Percentiles rank a stretch among this genome's conserved stretches.
phyloP scores from a whole-genome alignment of 345 rosid species.

The Populus ilicifolia region DNA sequence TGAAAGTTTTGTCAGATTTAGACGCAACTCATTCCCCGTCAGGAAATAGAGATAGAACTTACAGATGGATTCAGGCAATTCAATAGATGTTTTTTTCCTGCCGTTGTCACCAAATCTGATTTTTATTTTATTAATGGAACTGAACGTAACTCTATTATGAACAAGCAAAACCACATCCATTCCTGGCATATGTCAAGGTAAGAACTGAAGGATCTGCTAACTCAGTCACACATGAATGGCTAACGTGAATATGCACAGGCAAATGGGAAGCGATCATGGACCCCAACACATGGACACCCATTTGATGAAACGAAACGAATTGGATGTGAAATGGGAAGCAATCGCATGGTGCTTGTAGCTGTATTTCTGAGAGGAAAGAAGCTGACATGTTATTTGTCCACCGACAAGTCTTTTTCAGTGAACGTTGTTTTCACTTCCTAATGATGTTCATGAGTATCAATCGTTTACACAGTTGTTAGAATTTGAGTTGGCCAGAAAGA shows the following conservation, averaged over 20 bases:
- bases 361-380: neutral
- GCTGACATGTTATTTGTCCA: neutral
- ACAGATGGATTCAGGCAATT: neutral
- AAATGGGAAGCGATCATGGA: slow-evolving; percentile 10
- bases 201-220: too few species aligned
- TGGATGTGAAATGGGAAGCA: neutral
- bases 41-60: neutral
- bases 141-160: too few species aligned
- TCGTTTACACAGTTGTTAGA: neutral
- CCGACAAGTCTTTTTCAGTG: neutral
- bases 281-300: slow-evolving; percentile 11
- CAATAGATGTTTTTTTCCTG: neutral
- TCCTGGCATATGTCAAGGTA: too few species aligned
- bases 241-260: neutral
- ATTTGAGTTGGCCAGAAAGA: neutral
- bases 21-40: neutral
- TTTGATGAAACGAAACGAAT: neutral
- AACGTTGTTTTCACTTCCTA: neutral
- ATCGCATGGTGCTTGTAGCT: neutral
- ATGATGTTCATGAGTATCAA: slow-evolving; percentile 1
- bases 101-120: neutral
- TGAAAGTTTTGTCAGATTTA: too few species aligned
- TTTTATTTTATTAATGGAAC: too few species aligned
- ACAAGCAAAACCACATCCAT: too few species aligned
- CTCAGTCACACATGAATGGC: neutral